Base-by-base conservation (phyloP, 208 protist species). In the Leishmania aethiopica region DNA sequence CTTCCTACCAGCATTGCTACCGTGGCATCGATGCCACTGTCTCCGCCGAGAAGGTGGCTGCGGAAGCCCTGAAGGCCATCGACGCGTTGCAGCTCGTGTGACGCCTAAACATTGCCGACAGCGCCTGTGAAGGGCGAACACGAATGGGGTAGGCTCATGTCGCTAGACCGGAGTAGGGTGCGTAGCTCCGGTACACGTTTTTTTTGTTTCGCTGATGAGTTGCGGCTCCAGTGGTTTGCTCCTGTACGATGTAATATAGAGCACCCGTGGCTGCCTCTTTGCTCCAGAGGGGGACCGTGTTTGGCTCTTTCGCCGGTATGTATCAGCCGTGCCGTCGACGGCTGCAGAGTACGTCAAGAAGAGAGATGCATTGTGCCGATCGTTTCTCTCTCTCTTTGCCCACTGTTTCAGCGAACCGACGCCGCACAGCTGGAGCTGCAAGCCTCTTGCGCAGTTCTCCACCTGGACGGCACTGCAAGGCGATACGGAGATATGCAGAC, bases 1-100 rank as follows among this genome's bases (percentile, higher is more conserved):
- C 51, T 47, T 79, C 78, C 40, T 86, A 86, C 55, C 60, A 75
- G 71, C 62, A 47, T 0, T 86, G 62, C 74, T 77, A 77, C 78
- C 71, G 67, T 6, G 60, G n/a, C 55, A 42, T 86, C 6, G 55
- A 75, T 49, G 82, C 78, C 13, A 76, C 17, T 22, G 51, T 37
- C 13, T 45, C 47, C 13, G n/a, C 77, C 0, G 78, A 79, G 0
- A 53, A 80, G 55, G 40, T 86, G 0, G 15, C 53, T 2, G 82
- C 69, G 57, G 47, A 80, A 37, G 74, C 80, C 0, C 7, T 55
- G 3, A 40, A 67, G 42, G 35, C 47, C 1, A 86, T 86, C 32
- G 82, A 86, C n/a, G 53, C 62, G 0, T 1, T 86, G 57, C 28
- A 71, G 35, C 76, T 49, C 32, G 22, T 32, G 25, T 74, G 70